Conservation (phyloP, 805 yeast genomes). For the Lipomyces yamadae region DNA sequence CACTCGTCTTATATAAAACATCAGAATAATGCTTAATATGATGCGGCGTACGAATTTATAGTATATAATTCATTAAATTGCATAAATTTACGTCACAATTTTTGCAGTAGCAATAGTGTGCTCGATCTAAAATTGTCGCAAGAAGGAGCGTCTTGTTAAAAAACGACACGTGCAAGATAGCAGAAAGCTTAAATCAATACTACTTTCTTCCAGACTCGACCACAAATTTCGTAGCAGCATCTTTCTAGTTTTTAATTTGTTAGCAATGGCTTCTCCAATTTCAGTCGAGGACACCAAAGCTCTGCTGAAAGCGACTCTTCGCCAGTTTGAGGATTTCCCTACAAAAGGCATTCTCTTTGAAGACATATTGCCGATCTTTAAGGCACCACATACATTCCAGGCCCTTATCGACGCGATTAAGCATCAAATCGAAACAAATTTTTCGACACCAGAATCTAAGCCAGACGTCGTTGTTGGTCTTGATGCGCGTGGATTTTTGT, state of each 20-base stretch:
- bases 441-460: slow-evolving; percentile 53
- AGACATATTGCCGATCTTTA: slow-evolving; percentile 94
- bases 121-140: too few species aligned
- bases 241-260: neutral
- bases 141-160: too few species aligned
- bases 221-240: too few species aligned
- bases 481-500: slow-evolving; percentile 95
- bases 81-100: too few species aligned
- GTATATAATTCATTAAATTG: too few species aligned
- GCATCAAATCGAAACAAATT: slow-evolving; percentile 64
- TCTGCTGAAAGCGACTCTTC: slow-evolving; percentile 40
- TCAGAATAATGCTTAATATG: too few species aligned
- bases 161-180: too few species aligned
- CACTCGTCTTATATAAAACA: too few species aligned
- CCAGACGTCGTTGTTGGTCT: slow-evolving; percentile 92
- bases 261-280: neutral
- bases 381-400: slow-evolving; percentile 78
- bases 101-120: too few species aligned
- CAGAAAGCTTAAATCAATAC: neutral
- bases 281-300: slow-evolving; percentile 29
- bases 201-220: too few species aligned
- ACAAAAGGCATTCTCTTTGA: slow-evolving; percentile 89
- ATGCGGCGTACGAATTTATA: too few species aligned
- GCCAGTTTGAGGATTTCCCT: slow-evolving; percentile 93
- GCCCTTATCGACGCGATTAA: slow-evolving; percentile 81